phyloP scores from a whole-genome alignment of 495 filamentous ascomycete species.

The Penicillium coffeae region DNA sequence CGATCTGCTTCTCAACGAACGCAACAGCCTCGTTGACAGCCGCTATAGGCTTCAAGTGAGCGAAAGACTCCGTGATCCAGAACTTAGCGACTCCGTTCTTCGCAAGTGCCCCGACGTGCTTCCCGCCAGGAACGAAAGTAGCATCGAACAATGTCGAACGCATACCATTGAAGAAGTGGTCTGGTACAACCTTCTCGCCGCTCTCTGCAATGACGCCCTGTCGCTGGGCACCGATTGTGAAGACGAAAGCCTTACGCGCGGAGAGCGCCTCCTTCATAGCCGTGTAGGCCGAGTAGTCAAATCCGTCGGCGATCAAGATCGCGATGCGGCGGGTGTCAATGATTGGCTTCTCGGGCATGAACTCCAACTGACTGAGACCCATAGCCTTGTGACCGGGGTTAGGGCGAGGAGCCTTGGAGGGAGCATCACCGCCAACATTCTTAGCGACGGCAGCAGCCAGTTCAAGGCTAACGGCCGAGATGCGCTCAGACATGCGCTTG shows the following conservation, averaged over 20 bases:
- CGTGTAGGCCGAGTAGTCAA: constrained; percentile 61
- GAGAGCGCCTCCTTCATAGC: constrained; percentile 60
- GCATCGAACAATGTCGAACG: constrained; percentile 86
- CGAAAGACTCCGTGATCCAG: constrained; percentile 82
- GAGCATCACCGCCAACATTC: constrained; percentile 62
- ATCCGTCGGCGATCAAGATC: constrained; percentile 79
- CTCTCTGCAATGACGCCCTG: constrained; percentile 52
- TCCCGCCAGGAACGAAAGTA: constrained; percentile 73
- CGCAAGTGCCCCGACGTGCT: constrained; percentile 54
- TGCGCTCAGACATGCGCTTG: constrained; percentile 62
- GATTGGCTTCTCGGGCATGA: constrained; percentile 55
- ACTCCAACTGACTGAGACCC: constrained; percentile 66
- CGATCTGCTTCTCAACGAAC: constrained; percentile 53
- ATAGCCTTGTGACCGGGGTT: constrained; percentile 68
- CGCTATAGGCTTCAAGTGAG: constrained; percentile 74
- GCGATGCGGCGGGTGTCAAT: constrained; percentile 71
- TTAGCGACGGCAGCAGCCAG: constrained; percentile 69
- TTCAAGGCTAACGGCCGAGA: constrained; percentile 67
- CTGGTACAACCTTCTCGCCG: constrained; percentile 56
- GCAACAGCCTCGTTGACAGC: constrained; percentile 67
- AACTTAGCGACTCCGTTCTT: constrained; percentile 75
- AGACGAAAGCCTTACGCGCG: constrained; percentile 61
- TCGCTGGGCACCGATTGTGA: constrained; percentile 63
- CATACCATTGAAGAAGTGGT: constrained; percentile 80
- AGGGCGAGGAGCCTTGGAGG: constrained; percentile 41